A percentile compares a stretch with the other conserved stretches of the same genome.
Conservation (phyloP, 768 basidiomycete species). For the Amanita pseudoporphyria region DNA sequence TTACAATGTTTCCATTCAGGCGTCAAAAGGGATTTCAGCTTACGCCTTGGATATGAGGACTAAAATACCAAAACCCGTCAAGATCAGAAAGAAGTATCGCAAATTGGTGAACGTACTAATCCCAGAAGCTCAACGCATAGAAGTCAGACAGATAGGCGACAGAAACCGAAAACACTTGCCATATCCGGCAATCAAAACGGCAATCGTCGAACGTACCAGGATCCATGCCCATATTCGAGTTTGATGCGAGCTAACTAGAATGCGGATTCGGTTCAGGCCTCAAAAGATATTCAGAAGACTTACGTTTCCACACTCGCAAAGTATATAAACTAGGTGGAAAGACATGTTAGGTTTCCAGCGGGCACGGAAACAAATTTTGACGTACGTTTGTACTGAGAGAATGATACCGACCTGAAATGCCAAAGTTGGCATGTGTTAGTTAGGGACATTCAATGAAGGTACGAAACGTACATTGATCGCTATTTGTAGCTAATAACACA, state of each 20-base stretch:
- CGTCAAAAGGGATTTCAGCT: neutral
- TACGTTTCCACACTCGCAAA: neutral
- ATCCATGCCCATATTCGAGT: neutral
- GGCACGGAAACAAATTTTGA: neutral
- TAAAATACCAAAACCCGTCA: neutral
- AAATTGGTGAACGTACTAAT: neutral
- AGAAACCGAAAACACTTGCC: neutral
- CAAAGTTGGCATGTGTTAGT: neutral
- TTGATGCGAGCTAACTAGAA: neutral
- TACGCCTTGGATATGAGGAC: neutral
- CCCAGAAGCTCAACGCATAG: neutral
- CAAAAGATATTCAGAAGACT: neutral
- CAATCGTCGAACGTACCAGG: neutral
- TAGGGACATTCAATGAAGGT: neutral
- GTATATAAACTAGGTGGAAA: neutral
- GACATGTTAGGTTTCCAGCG: neutral
- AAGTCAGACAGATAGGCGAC: neutral
- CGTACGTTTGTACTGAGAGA: neutral
- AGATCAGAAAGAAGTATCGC: neutral
- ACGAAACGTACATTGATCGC: neutral
- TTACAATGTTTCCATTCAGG: neutral
- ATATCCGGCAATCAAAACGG: neutral
- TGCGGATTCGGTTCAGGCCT: neutral
- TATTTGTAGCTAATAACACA: neutral
- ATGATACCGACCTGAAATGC: neutral